Conservation (phyloP, 305 asterid species). For the Fraxinus albicans region DNA sequence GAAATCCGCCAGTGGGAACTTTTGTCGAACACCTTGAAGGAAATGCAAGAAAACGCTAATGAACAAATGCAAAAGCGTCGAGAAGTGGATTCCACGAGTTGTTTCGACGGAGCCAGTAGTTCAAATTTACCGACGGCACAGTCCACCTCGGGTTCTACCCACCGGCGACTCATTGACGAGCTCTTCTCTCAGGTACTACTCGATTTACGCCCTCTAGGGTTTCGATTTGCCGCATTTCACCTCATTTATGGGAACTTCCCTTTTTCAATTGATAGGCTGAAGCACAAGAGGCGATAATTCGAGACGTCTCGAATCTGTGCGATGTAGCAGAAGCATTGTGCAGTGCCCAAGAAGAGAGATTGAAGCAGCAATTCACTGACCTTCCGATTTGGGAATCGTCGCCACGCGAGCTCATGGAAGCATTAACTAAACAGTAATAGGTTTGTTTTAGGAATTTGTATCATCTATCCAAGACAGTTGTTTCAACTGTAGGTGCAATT, state of each 20-base stretch:
- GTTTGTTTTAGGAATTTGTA: slow-evolving; percentile 6
- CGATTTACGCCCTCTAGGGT: neutral
- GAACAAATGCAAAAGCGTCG: slow-evolving; percentile 27
- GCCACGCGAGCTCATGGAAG: slow-evolving; percentile 59
- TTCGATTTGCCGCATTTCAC: neutral
- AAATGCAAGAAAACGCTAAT: slow-evolving; percentile 40
- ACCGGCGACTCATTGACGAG: slow-evolving; percentile 47
- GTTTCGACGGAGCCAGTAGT: slow-evolving; percentile 31
- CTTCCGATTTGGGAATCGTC: slow-evolving; percentile 75
- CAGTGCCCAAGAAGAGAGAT: slow-evolving; percentile 58
- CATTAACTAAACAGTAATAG: slow-evolving; percentile 41
- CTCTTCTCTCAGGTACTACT: slow-evolving; percentile 59
- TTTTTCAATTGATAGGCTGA: slow-evolving; percentile 52
- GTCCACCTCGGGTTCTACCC: slow-evolving; percentile 24
- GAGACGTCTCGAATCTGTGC: slow-evolving; percentile 47
- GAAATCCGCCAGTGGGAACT: slow-evolving; percentile 80
- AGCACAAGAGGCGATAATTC: slow-evolving; percentile 61
- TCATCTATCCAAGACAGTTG: slow-evolving; percentile 25
- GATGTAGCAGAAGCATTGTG: slow-evolving; percentile 65
- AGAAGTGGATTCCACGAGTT: slow-evolving; percentile 28
- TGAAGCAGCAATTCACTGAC: slow-evolving; percentile 45
- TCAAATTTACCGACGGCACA: slow-evolving; percentile 18
- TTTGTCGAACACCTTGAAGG: slow-evolving; percentile 59
- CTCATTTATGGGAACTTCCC: neutral
- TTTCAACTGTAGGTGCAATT: slow-evolving; percentile 32